Base-by-base conservation (phyloP, 257 asterid genomes). In the Handroanthus guayacan region DNA sequence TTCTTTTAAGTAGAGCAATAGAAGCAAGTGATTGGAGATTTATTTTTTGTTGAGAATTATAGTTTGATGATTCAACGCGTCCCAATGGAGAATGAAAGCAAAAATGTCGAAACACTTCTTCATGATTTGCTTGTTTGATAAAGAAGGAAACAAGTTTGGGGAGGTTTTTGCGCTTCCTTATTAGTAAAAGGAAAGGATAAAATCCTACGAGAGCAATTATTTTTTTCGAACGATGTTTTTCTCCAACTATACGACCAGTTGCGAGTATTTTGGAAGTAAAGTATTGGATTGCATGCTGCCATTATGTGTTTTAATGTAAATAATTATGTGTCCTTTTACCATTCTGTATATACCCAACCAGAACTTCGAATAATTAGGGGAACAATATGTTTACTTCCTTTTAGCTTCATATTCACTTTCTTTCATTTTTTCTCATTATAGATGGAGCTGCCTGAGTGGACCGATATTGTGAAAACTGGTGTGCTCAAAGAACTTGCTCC, bases 381-480 rank as follows among this genome's bases (percentile, higher is more conserved):
- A 10, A 8, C 13, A 34, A 16, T 55, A 13, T 54, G 13, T 44
- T 9, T 52, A 6, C n/a, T 52, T 9, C 10, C 5, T 10, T 48
- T 43, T 5, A 6, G 5, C 39, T 10, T 10, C 38, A 2, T 47
- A 8, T 41, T 78, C 16, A 36, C 13, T 10, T 55, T 56, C 37
- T 78, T 9, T 31, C 5, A 20, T 54, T 7, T n/a, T 44, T 34
- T 50, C 4, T 9, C 57, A 17, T 25, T 25, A 54, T 44, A 93
- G 98, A 87, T 94, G 84, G 97, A 92, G 92, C 97, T 94, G 37
- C 98, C 98, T 0, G 92, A 86, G 75, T 94, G 98, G 98, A 92
- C 96, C 36, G 98, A 94, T 75, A 88, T 94, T 10, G 97, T 92
- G 83, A 94, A 94, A 82, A 94, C 97, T 4, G 98, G 93, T 41